A percentile compares a stretch with the other conserved stretches of the same genome.
phyloP scores from a whole-genome alignment of 2,329 filamentous ascomycete species.

The Thielaviopsis cerberus region DNA sequence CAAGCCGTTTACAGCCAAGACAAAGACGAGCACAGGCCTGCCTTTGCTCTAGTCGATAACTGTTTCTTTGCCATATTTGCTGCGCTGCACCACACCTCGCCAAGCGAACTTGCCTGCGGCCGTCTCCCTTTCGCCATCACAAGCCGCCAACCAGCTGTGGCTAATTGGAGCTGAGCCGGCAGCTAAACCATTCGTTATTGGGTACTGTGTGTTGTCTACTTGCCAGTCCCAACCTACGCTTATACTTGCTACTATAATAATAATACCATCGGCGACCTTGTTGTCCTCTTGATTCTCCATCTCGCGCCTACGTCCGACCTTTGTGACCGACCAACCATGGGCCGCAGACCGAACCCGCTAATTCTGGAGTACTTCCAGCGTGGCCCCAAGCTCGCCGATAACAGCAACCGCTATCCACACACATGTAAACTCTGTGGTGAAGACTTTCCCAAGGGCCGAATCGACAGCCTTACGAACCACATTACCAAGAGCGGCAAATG shows the following conservation, averaged over 20 bases:
- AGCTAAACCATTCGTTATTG: background rate
- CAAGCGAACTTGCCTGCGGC: background rate
- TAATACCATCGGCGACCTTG: background rate
- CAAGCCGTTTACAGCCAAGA: background rate
- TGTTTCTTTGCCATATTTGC: background rate
- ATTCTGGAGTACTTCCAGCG: conserved; percentile 79
- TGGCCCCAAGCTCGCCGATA: conserved; percentile 70
- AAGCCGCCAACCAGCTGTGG: background rate
- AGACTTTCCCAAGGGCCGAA: conserved; percentile 75
- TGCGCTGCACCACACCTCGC: background rate
- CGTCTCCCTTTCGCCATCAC: background rate
- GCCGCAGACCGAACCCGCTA: conserved; percentile 64
- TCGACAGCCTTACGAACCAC: conserved; percentile 65
- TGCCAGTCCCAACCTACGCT: background rate
- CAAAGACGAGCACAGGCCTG: background rate
- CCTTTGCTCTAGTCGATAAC: background rate
- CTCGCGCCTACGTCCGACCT: background rate
- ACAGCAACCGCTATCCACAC: conserved; percentile 80
- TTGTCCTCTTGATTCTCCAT: background rate
- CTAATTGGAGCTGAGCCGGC: background rate
- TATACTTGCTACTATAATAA: background rate
- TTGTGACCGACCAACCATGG: conserved; percentile 41
- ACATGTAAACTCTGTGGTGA: conserved; percentile 79
- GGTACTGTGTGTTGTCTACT: background rate
- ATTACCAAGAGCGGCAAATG: conserved; percentile 58